phyloP scores from a whole-genome alignment of 495 filamentous ascomycete genomes.

The Podospora appendiculata region DNA sequence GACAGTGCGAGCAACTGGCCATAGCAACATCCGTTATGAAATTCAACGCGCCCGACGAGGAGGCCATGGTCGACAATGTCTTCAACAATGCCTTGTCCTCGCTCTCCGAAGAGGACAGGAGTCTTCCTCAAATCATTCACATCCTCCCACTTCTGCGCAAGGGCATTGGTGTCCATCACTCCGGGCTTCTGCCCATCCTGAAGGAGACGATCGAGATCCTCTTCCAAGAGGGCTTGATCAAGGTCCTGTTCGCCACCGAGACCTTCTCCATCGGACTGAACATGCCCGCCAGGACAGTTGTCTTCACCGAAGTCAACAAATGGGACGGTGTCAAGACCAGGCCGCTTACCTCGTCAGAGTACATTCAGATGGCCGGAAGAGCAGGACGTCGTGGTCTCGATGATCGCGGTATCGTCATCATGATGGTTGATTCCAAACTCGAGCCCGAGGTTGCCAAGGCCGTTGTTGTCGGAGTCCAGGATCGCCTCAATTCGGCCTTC shows the following conservation, averaged over 20 bases:
- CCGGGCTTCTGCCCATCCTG: constrained; percentile 86
- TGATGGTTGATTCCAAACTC: constrained; percentile 97
- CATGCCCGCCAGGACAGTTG: constrained; percentile 98
- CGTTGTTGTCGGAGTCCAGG: constrained; percentile 93
- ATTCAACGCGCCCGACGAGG: constrained; percentile 98
- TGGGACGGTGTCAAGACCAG: constrained; percentile 78
- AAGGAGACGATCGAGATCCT: constrained; percentile 99
- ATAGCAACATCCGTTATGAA: constrained; percentile 74
- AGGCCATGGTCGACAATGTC: constrained; percentile 88
- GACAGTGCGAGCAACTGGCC: constrained; percentile 83
- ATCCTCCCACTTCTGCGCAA: constrained; percentile 83
- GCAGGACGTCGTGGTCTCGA: constrained; percentile 95
- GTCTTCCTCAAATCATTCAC: constrained; percentile 81
- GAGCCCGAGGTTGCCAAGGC: constrained; percentile 88
- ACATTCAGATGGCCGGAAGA: constrained; percentile 96
- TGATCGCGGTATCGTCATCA: constrained; percentile 97
- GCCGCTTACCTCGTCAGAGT: constrained; percentile 91
- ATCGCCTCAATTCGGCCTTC: constrained; percentile 94
- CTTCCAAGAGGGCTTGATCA: constrained; percentile 96
- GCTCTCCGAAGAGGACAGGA: constrained; percentile 83
- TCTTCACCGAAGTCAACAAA: constrained; percentile 93
- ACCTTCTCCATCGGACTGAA: constrained; percentile 98
- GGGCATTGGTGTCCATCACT: constrained; percentile 96
- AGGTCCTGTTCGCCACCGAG: constrained; percentile 95
- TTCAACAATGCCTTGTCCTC: constrained; percentile 85